These are phyloP conservation scores for Gossypium mustelinum DNA, from an alignment of 345 rosid genomes.

Conservation along the genomic window DNA sequence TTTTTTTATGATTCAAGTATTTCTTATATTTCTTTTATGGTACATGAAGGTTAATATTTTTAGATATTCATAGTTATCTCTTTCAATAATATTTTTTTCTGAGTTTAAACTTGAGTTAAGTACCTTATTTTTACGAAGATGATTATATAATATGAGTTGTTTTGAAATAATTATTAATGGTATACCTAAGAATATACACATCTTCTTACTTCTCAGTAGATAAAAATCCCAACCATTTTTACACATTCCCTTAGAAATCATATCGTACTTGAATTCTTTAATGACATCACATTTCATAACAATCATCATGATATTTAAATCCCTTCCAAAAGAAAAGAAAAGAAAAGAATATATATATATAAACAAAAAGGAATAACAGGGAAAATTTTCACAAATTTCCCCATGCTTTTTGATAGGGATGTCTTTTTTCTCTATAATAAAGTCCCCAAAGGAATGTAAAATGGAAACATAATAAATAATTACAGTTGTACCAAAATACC, in stretches of 20 bases:
- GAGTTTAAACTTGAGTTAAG: no score
- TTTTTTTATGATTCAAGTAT: no score
- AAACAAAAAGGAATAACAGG: no score
- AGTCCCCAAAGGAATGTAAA: background rate
- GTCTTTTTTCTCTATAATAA: background rate
- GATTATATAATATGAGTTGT: no score
- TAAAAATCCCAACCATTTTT: background rate
- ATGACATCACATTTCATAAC: background rate
- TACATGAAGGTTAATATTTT: no score
- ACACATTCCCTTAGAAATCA: constrained; percentile 1
- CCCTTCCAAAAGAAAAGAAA: background rate
- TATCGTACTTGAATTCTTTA: constrained; percentile 6
- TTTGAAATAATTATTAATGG: no score
- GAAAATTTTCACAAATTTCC: background rate
- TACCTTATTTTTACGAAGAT: no score
- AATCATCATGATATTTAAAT: constrained; percentile 6
- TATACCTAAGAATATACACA: no score
- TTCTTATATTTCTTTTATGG: no score
- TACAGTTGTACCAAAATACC: background rate
- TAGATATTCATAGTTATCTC: no score
- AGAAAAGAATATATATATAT: no score
- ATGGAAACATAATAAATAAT: background rate
- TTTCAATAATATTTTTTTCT: no score
- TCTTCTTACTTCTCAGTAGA: background rate
- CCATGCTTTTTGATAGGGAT: background rate